Percentiles rank a stretch among this genome's conserved stretches.
Evolutionary conservation across 352 stramenopile genomes (phyloP).

Genomic region (Saprolegnia parasitica): DNA sequence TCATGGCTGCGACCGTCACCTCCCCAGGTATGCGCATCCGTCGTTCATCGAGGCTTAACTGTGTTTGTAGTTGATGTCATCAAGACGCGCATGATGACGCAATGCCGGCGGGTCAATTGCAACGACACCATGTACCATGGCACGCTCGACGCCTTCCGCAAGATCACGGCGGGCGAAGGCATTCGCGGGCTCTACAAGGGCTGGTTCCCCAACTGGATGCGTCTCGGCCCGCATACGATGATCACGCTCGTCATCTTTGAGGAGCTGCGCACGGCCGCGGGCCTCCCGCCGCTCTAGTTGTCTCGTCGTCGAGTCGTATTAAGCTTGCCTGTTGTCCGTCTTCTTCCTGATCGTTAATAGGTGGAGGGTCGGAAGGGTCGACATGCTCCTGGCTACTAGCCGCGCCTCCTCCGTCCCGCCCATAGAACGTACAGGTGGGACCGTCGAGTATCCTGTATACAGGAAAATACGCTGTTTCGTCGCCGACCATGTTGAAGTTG

Average conservation of each 20-base stretch:
- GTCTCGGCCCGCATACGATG: constrained; percentile 54
- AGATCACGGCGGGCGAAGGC: constrained; percentile 50
- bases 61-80: constrained; percentile 50
- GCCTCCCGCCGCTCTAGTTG: constrained; percentile 49
- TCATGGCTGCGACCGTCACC: constrained; percentile 60
- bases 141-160: constrained; percentile 37
- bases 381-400: too few relatives aligned
- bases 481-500: too few relatives aligned
- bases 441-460: too few relatives aligned
- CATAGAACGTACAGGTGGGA: too few relatives aligned
- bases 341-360: too few relatives aligned
- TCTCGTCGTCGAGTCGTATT: too few relatives aligned
- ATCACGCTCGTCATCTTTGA: constrained; percentile 58
- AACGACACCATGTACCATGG: constrained; percentile 15
- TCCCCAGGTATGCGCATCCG: constrained; percentile 35
- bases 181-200: constrained; percentile 71
- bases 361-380: too few relatives aligned
- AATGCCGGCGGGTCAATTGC: constrained; percentile 28
- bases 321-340: too few relatives aligned
- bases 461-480: too few relatives aligned
- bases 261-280: constrained; percentile 48
- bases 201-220: constrained; percentile 72
- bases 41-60: neutral
- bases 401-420: too few relatives aligned
- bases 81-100: constrained; percentile 85